Conservation (phyloP, 1,139 yeast species). For the Candida freyschussii region DNA sequence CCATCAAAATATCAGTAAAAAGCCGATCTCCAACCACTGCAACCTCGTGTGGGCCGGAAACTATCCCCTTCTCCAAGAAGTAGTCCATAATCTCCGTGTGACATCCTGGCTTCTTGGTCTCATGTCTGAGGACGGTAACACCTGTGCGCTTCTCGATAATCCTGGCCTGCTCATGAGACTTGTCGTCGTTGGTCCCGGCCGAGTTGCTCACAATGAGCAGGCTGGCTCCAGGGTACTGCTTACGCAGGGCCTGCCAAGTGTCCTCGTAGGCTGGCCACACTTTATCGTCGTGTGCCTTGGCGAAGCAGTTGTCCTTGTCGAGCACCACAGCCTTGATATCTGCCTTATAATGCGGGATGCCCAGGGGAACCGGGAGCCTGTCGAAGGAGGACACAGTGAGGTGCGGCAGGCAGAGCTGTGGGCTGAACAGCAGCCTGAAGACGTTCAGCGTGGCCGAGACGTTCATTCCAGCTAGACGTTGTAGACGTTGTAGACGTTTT, state of each 20-base stretch:
- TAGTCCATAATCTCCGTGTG: constrained; percentile 60
- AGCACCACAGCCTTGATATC: constrained; percentile 73
- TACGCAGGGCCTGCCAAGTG: constrained; percentile 52
- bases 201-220: constrained; percentile 85
- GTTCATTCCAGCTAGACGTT: constrained; percentile 32
- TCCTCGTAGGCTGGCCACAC: constrained; percentile 69
- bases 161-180: constrained; percentile 53
- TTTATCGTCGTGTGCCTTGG: constrained; percentile 72
- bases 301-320: constrained; percentile 92
- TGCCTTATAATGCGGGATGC: constrained; percentile 20
- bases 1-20: constrained; percentile 90
- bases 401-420: constrained; percentile 69
- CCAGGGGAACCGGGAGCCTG: constrained; percentile 45
- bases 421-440: constrained; percentile 54
- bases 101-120: constrained; percentile 89
- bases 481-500: not conserved
- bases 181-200: constrained; percentile 85
- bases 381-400: constrained; percentile 60
- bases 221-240: constrained; percentile 57
- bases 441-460: constrained; percentile 72
- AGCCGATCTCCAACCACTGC: constrained; percentile 88
- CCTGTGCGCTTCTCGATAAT: constrained; percentile 66
- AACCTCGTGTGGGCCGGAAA: constrained; percentile 53
- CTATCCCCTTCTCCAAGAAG: constrained; percentile 45
- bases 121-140: constrained; percentile 71